phyloP scores from a whole-genome alignment of 805 yeast genomes.

The Scheffersomyces spartinae region DNA sequence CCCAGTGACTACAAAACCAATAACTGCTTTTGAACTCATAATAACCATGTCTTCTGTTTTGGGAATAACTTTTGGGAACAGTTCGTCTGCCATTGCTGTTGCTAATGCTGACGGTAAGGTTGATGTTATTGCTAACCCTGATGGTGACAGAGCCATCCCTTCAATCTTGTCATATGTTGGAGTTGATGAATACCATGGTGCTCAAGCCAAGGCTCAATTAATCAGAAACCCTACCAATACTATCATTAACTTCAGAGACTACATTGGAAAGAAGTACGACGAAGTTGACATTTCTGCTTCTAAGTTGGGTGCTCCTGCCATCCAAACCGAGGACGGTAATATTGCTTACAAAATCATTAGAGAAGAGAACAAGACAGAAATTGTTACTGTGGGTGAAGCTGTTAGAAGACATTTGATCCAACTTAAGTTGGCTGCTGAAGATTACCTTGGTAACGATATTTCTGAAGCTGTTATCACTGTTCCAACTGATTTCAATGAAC shows the following conservation, averaged over 20 bases:
- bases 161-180: conserved; percentile 87
- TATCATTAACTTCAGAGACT: conserved; percentile 86
- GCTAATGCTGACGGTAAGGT: conserved; percentile 79
- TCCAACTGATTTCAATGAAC: conserved; percentile 76
- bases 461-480: conserved; percentile 82
- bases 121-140: conserved; percentile 97
- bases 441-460: conserved; percentile 71
- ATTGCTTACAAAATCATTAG: conserved; percentile 53
- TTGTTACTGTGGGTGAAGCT: conserved; percentile 63
- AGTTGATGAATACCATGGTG: conserved; percentile 93
- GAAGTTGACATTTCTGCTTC: conserved; percentile 59
- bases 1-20: no score
- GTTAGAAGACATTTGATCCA: conserved; percentile 75
- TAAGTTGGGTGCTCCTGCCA: conserved; percentile 48
- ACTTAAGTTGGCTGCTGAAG: conserved; percentile 81
- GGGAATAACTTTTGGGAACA: conserved; percentile 95
- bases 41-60: conserved; percentile 45
- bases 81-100: conserved; percentile 88
- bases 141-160: conserved; percentile 96
- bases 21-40: no score
- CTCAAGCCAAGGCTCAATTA: conserved; percentile 88
- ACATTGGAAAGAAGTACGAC: conserved; percentile 63
- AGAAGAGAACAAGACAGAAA: conserved; percentile 37
- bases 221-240: conserved; percentile 85
- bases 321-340: conserved; percentile 48